Percentiles rank a stretch among this genome's conserved stretches.
Evolutionary conservation across 306 rosid genomes (phyloP).

Genomic region (Trichosanthes cucumerina): DNA sequence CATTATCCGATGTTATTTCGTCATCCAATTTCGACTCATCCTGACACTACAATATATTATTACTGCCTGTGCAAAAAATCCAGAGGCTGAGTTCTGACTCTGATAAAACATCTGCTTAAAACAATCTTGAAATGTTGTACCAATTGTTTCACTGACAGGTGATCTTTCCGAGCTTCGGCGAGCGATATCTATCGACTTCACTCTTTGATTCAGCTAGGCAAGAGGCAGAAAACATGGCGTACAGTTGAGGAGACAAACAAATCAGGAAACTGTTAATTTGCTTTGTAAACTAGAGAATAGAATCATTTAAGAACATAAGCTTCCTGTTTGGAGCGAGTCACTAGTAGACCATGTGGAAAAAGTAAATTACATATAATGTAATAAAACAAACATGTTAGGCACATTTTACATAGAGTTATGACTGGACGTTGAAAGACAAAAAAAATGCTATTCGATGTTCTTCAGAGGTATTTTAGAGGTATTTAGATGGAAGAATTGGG

Average conservation of each 20-base stretch:
- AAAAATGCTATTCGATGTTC: not conserved
- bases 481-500: too few species aligned
- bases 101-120: not conserved
- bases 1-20: too few species aligned
- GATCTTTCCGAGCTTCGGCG: slow-evolving; percentile 63
- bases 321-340: not conserved
- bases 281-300: not conserved
- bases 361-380: not conserved
- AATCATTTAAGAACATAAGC: not conserved
- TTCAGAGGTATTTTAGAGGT: too few species aligned
- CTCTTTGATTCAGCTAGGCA: slow-evolving; percentile 47
- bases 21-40: not conserved
- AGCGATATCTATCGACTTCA: slow-evolving; percentile 49
- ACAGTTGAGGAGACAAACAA: not conserved
- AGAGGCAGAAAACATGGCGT: slow-evolving; percentile 48
- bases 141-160: slow-evolving; percentile 21
- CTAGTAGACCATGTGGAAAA: not conserved
- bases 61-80: not conserved
- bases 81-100: not conserved
- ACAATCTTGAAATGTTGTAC: not conserved
- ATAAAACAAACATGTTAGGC: not conserved
- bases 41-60: not conserved
- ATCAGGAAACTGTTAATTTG: not conserved
- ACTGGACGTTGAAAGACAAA: not conserved
- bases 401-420: not conserved